Conservation (phyloP, 768 basidiomycete species). For the Mycena metata region DNA sequence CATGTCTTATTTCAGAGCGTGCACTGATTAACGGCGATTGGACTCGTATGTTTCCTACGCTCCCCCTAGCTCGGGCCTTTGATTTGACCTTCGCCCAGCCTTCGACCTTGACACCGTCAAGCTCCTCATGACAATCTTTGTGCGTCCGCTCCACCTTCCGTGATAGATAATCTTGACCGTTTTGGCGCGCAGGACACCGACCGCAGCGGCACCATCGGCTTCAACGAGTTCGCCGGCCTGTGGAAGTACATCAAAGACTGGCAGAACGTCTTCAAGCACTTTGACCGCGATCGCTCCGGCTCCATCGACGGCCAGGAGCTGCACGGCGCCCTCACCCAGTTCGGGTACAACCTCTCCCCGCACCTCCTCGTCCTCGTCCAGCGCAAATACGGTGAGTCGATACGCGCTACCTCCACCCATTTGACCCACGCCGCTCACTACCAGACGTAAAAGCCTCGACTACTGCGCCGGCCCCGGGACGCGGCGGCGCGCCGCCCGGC, state of each 20-base stretch:
- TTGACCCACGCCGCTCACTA: conserved; percentile 41
- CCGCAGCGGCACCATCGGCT: conserved; percentile 83
- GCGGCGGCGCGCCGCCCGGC: conserved; percentile 54
- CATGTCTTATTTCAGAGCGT: conserved; percentile 50
- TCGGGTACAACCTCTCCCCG: conserved; percentile 84
- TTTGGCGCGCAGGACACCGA: conserved; percentile 66
- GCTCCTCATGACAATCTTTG: conserved; percentile 86
- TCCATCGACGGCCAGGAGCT: conserved; percentile 82
- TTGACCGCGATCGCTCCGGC: conserved; percentile 87
- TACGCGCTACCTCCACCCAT: background rate
- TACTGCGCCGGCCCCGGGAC: conserved; percentile 44
- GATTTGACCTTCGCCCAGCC: conserved; percentile 54
- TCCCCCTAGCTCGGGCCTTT: background rate
- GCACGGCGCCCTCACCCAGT: conserved; percentile 75
- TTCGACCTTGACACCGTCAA: conserved; percentile 92
- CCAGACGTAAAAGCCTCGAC: conserved; percentile 70
- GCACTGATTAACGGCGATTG: conserved; percentile 76
- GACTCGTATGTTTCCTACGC: conserved; percentile 67
- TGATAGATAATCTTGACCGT: background rate
- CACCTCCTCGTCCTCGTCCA: conserved; percentile 74
- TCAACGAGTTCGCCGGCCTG: conserved; percentile 84
- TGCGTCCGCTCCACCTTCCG: conserved; percentile 49
- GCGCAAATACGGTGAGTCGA: conserved; percentile 80
- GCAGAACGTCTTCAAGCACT: conserved; percentile 87
- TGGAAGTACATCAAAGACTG: conserved; percentile 92